A percentile compares a stretch with the other conserved stretches of the same genome.
These are phyloP conservation scores for Prunus mume DNA, from an alignment of 306 rosid genomes.

Conservation along the genomic window DNA sequence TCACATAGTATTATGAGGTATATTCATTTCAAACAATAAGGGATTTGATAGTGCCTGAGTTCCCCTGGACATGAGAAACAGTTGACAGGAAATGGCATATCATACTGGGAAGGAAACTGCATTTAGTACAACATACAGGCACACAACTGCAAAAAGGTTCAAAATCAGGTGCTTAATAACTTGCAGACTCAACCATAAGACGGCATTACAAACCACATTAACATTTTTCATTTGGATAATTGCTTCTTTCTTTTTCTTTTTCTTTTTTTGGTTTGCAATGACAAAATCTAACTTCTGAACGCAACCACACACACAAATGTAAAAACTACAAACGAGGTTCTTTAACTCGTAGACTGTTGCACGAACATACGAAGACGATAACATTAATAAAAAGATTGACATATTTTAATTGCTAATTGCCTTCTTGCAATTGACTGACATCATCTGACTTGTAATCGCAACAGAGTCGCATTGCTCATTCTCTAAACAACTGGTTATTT, in stretches of 20 bases:
- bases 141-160: not conserved
- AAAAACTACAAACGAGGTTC: not conserved
- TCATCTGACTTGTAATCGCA: not conserved
- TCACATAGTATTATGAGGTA: not conserved
- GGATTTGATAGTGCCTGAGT: not conserved
- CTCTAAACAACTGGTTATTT: not conserved
- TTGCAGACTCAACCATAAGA: not conserved
- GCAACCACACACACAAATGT: not conserved
- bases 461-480: not conserved
- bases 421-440: not conserved
- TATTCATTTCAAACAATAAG: not conserved
- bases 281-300: not conserved
- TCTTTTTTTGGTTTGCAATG: not conserved
- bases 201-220: not conserved
- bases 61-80: no score
- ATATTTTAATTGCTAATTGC: not conserved
- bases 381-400: not conserved
- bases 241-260: no score
- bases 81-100: not conserved
- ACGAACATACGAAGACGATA: not conserved
- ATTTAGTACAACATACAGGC: not conserved
- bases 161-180: not conserved
- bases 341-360: not conserved
- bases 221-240: not conserved
- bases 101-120: not conserved